phyloP scores from a whole-genome alignment of 2,329 filamentous ascomycete genomes.

The Parafenestella ontariensis region DNA sequence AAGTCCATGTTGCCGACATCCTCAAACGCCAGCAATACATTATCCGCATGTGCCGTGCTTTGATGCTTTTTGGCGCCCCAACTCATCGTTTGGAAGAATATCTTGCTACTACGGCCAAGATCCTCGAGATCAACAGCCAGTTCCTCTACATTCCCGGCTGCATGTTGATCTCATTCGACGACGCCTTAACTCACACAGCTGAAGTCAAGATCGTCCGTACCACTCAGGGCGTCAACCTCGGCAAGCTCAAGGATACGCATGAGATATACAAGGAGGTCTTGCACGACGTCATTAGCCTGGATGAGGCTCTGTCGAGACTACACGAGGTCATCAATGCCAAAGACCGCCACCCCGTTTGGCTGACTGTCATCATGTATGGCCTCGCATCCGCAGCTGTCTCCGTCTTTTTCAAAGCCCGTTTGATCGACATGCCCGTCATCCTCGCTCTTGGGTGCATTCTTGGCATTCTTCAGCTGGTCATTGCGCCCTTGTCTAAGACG shows the following conservation, averaged over 20 bases:
- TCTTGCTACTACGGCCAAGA: constrained; percentile 82
- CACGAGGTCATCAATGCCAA: constrained; percentile 66
- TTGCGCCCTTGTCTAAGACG: constrained; percentile 75
- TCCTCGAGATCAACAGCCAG: constrained; percentile 84
- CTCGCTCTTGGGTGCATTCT: constrained; percentile 77
- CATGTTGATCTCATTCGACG: constrained; percentile 91
- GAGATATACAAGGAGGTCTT: constrained; percentile 81
- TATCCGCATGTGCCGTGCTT: constrained; percentile 80
- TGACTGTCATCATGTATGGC: constrained; percentile 71
- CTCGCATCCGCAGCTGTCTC: constrained; percentile 77
- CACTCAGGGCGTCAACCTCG: constrained; percentile 73
- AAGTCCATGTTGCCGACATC: constrained; percentile 69
- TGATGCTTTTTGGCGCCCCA: constrained; percentile 90
- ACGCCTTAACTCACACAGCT: constrained; percentile 73
- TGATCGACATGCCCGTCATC: constrained; percentile 79
- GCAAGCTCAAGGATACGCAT: constrained; percentile 75
- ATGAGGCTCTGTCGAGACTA: constrained; percentile 70
- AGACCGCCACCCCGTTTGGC: constrained; percentile 59
- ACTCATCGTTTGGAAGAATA: constrained; percentile 92
- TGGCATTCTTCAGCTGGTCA: constrained; percentile 75
- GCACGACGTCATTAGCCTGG: constrained; percentile 73
- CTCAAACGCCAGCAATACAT: constrained; percentile 83
- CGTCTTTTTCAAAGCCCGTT: constrained; percentile 77
- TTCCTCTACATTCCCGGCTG: constrained; percentile 89
- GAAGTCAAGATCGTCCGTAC: constrained; percentile 78